These are phyloP conservation scores for Raffaelea ambrosiae DNA, from an alignment of 2,329 filamentous ascomycete genomes.

Conservation along the genomic window DNA sequence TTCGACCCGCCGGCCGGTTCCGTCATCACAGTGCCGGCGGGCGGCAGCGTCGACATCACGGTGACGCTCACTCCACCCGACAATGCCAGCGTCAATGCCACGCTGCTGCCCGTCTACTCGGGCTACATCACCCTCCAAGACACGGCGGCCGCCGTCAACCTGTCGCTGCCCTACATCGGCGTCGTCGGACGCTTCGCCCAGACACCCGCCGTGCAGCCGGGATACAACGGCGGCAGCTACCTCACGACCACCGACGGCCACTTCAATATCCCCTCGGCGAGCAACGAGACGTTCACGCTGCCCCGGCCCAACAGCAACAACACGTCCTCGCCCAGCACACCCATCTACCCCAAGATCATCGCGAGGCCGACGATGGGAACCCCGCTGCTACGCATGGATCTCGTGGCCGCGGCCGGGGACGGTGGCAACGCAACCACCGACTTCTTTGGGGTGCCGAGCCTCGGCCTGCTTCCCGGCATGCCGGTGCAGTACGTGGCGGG, in stretches of 20 bases:
- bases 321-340: background rate
- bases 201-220: background rate
- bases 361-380: background rate
- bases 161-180: slow-evolving; percentile 30
- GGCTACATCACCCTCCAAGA: slow-evolving; percentile 37
- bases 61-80: slow-evolving; percentile 34
- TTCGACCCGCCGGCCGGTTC: slow-evolving; percentile 27
- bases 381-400: background rate
- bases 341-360: background rate
- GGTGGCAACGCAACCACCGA: too few relatives aligned
- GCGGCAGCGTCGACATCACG: slow-evolving; percentile 31
- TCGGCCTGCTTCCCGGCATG: background rate
- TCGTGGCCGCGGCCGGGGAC: background rate
- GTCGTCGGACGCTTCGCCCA: slow-evolving; percentile 27
- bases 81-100: slow-evolving; percentile 24
- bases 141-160: slow-evolving; percentile 27
- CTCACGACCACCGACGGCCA: background rate
- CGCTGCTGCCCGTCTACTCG: slow-evolving; percentile 36
- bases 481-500: background rate
- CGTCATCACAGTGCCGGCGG: slow-evolving; percentile 33
- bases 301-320: too few relatives aligned
- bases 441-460: background rate
- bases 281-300: background rate
- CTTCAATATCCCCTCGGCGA: background rate
- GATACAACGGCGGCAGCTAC: background rate